These are phyloP conservation scores for Fraxinus angustifolia DNA, from an alignment of 305 asterid species.

Conservation along the genomic window DNA sequence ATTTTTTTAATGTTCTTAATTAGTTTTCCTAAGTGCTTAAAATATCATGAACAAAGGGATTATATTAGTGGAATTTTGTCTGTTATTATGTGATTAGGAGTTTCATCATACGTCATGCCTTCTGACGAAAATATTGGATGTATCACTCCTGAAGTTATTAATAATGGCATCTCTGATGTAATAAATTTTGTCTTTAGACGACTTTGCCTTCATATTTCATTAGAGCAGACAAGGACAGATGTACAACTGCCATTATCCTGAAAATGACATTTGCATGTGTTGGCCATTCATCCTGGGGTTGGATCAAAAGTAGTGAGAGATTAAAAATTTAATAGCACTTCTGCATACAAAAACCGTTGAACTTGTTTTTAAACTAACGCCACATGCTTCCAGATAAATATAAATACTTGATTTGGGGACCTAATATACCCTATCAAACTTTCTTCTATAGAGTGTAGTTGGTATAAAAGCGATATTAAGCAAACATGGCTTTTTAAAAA, in stretches of 20 bases:
- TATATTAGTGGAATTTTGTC: conserved; percentile 1
- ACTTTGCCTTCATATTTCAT: not conserved
- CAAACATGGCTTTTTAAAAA: not conserved
- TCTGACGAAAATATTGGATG: not conserved
- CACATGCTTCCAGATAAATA: not conserved
- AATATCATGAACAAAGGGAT: not conserved
- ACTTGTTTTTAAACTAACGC: not conserved
- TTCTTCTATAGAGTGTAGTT: conserved; percentile 1
- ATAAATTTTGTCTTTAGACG: not conserved
- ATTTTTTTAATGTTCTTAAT: not conserved
- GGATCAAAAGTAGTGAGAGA: not conserved
- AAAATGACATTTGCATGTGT: not conserved
- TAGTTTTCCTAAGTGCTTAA: not conserved
- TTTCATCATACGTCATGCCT: not conserved
- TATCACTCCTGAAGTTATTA: not conserved
- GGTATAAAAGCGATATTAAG: not conserved
- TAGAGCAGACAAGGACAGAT: not conserved
- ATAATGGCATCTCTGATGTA: conserved; percentile 5
- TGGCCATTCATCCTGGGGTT: not conserved
- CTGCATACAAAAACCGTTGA: not conserved
- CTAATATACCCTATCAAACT: not conserved
- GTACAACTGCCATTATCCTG: not conserved
- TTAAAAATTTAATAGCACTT: conserved; percentile 4
- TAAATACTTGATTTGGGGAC: not conserved
- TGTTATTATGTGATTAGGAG: not conserved